A percentile compares a stretch with the other conserved stretches of the same genome.
phyloP scores from a whole-genome alignment of 768 basidiomycete species.

The Hygrocybe coccinea region DNA sequence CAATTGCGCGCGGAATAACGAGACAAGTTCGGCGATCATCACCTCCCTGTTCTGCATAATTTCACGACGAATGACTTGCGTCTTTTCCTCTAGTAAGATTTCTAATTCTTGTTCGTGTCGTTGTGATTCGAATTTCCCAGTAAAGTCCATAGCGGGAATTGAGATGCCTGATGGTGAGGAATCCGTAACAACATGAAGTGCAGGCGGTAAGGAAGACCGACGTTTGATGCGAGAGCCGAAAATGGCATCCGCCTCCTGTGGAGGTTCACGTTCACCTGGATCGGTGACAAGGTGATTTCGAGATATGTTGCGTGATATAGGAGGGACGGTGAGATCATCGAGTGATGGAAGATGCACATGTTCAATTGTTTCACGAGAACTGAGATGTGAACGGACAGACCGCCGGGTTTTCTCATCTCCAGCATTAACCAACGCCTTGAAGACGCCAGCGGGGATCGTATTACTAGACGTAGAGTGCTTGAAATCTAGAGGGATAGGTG shows the following conservation, averaged over 20 bases:
- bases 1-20: conserved; percentile 63
- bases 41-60: conserved; percentile 40
- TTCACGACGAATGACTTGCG: conserved; percentile 39
- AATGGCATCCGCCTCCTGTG: conserved; percentile 31
- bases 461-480: conserved; percentile 50
- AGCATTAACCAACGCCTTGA: conserved; percentile 66
- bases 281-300: conserved; percentile 55
- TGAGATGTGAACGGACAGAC: conserved; percentile 68
- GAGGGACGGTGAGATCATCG: conserved; percentile 66
- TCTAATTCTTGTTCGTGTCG: conserved; percentile 55
- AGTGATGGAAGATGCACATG: conserved; percentile 65
- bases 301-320: conserved; percentile 60
- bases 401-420: conserved; percentile 65
- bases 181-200: conserved; percentile 43
- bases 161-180: conserved; percentile 43
- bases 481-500: conserved; percentile 77
- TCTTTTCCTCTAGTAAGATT: conserved; percentile 64
- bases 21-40: conserved; percentile 61
- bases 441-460: conserved; percentile 80
- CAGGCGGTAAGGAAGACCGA: conserved; percentile 54
- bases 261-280: conserved; percentile 38
- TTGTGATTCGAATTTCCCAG: conserved; percentile 54
- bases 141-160: conserved; percentile 45
- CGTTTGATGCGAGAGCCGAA: conserved; percentile 42
- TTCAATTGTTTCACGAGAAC: conserved; percentile 70